phyloP scores from a whole-genome alignment of 768 basidiomycete species.

The Tubosaeta sp. region DNA sequence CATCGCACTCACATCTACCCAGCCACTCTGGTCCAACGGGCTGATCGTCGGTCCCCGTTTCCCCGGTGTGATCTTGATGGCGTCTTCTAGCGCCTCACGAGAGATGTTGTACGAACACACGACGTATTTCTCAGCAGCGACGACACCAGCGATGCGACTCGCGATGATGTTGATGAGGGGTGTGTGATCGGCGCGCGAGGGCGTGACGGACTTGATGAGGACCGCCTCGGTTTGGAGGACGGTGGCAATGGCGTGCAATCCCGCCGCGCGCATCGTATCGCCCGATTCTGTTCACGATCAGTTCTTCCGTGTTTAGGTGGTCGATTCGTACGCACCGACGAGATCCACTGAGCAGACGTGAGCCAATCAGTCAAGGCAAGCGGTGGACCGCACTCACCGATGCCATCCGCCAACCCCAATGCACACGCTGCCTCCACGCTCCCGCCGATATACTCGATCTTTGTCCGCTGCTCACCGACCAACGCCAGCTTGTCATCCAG shows the following conservation, averaged over 20 bases:
- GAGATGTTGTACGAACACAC: constrained; percentile 89
- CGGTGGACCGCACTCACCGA: constrained; percentile 51
- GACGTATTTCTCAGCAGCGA: constrained; percentile 84
- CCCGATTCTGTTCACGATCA: constrained; percentile 88
- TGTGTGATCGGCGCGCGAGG: constrained; percentile 58
- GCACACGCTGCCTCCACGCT: constrained; percentile 98
- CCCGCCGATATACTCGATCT: constrained; percentile 93
- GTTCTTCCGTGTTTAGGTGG: too few relatives aligned
- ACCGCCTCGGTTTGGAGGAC: constrained; percentile 86
- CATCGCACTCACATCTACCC: constrained; percentile 94
- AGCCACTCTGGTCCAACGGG: constrained; percentile 74
- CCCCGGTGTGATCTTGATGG: constrained; percentile 78
- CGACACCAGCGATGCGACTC: constrained; percentile 85
- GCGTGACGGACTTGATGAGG: constrained; percentile 74
- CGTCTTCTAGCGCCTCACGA: constrained; percentile 57
- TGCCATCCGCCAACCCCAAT: constrained; percentile 93
- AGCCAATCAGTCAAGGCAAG: not conserved
- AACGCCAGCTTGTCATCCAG: constrained; percentile 55
- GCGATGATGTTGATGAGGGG: constrained; percentile 77
- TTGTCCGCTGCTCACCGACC: constrained; percentile 58
- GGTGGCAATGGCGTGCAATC: constrained; percentile 89
- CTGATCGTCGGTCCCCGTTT: constrained; percentile 85
- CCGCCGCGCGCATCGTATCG: constrained; percentile 98
- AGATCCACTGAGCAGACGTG: constrained; percentile 67
- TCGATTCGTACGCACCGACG: constrained; percentile 54